phyloP scores from a whole-genome alignment of 1,284 basidiomycete species.

The Irpex sp. region DNA sequence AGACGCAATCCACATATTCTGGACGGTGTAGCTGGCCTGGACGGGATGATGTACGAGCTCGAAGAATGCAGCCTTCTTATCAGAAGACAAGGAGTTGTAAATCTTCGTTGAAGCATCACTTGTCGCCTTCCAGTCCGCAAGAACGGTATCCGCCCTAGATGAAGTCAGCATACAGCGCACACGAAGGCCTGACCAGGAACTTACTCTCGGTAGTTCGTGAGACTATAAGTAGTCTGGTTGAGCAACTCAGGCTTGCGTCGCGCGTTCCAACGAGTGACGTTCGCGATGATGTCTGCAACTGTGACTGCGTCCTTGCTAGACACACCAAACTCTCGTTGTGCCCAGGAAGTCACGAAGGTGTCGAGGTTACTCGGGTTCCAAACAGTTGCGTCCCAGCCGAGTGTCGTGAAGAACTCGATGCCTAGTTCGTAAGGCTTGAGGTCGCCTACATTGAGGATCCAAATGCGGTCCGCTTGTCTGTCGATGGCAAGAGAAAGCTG shows the following conservation, averaged over 20 bases:
- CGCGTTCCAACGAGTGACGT: constrained; percentile 56
- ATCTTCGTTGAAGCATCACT: constrained; percentile 46
- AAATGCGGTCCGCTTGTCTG: constrained; percentile 49
- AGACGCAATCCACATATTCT: constrained; percentile 50
- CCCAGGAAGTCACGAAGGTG: constrained; percentile 52
- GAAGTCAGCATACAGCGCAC: neutral
- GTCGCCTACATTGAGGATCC: constrained; percentile 65
- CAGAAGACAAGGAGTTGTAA: constrained; percentile 44
- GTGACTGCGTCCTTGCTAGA: constrained; percentile 30
- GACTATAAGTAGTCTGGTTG: constrained; percentile 55
- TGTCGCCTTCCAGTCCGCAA: constrained; percentile 44
- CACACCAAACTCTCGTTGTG: constrained; percentile 59
- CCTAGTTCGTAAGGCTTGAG: constrained; percentile 70
- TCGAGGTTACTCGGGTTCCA: constrained; percentile 50
- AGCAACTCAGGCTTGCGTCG: constrained; percentile 65
- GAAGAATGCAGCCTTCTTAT: constrained; percentile 56
- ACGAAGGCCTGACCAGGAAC: constrained; percentile 20
- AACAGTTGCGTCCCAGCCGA: constrained; percentile 53
- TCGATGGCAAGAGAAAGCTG: constrained; percentile 58
- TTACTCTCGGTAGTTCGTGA: constrained; percentile 64
- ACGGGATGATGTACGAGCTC: constrained; percentile 63
- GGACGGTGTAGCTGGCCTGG: constrained; percentile 50
- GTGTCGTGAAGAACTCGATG: constrained; percentile 62
- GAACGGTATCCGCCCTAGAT: constrained; percentile 48
- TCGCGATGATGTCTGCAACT: constrained; percentile 48